phyloP scores from a whole-genome alignment of 495 filamentous ascomycete species.

The Penicillium herquei region DNA sequence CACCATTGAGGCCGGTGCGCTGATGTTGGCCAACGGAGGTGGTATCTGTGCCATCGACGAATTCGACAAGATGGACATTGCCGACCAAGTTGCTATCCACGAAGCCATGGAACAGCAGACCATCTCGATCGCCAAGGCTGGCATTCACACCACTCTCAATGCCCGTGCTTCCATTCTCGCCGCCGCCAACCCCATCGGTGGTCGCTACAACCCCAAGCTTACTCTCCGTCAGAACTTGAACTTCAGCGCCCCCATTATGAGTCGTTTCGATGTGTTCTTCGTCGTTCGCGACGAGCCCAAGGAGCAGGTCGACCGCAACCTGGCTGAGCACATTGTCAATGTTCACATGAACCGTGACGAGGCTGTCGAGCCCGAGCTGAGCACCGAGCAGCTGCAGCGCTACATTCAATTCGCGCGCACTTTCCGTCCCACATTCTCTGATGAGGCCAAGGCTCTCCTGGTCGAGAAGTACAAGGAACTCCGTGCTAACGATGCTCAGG shows the following conservation, averaged over 20 bases:
- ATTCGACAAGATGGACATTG: constrained; percentile 99
- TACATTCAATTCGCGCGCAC: constrained; percentile 97
- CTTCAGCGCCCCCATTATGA: constrained; percentile 98
- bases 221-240: constrained; percentile 95
- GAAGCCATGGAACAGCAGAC: constrained; percentile 99
- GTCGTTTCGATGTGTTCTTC: constrained; percentile 98
- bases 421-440: constrained; percentile 89
- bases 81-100: constrained; percentile 97
- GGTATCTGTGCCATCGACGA: constrained; percentile 99
- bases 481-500: constrained; percentile 88
- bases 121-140: constrained; percentile 98
- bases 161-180: constrained; percentile 93
- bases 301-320: constrained; percentile 81
- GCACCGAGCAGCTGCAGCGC: constrained; percentile 92
- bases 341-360: constrained; percentile 91
- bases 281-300: constrained; percentile 97
- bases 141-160: constrained; percentile 97
- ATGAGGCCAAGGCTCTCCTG: constrained; percentile 78
- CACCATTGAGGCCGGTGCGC: constrained; percentile 95
- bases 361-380: constrained; percentile 87
- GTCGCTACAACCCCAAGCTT: constrained; percentile 93
- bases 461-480: constrained; percentile 97
- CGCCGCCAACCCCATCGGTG: constrained; percentile 93
- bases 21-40: constrained; percentile 80
- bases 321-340: constrained; percentile 92